Base-by-base conservation (phyloP, 805 yeast genomes). In the Wickerhamiella brachini region DNA sequence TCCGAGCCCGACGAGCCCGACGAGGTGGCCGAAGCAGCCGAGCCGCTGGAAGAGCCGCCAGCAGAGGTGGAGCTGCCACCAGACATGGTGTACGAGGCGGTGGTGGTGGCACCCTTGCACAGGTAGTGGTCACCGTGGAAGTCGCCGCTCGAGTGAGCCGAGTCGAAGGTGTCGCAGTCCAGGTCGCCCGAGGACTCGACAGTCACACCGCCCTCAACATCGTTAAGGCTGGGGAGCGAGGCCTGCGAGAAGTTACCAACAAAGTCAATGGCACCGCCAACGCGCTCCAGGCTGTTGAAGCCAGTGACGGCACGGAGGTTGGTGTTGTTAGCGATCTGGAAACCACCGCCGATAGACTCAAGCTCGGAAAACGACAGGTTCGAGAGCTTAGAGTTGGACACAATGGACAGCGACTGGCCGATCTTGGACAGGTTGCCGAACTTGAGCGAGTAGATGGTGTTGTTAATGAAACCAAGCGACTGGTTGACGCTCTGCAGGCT, bases 201-300 rank as follows among this genome's bases (percentile, higher is more conserved):
- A 65, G 73, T 72, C 72, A 89, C 94, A 70, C 95, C 96, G 79
- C 98, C 98, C 67, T 79, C 79, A 63, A 93, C 95, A 64, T 83
- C 78, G 62, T 70, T 73, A 68, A 93, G 79, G 37, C 78, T 63
- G 58, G 82, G 79, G 68, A 93, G 78, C 55, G 87, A 72, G 65
- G 93, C 93, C 64, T 80, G 77, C 67, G 80, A 74, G 71, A 87
- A 86, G 70, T 77, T 73, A 76, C 98, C 98, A 58, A 69, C 70
- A 58, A 90, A 71, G 66, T 74, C 75, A 59, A 90, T 79, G 62
- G 97, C 93, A 78, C 98, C 97, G 66, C 84, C 85, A 62, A 90
- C 79, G 54, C 84, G 69, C 67, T 74, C 70, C 64, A 93, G 76
- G 58, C 74, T 65, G 60, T 81, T 80, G 79, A 93, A 85, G 66